A percentile compares a stretch with the other conserved stretches of the same genome.
These are phyloP conservation scores for Colletotrichum sp. DNA, from an alignment of 2,329 filamentous ascomycete species.

Conservation along the genomic window DNA sequence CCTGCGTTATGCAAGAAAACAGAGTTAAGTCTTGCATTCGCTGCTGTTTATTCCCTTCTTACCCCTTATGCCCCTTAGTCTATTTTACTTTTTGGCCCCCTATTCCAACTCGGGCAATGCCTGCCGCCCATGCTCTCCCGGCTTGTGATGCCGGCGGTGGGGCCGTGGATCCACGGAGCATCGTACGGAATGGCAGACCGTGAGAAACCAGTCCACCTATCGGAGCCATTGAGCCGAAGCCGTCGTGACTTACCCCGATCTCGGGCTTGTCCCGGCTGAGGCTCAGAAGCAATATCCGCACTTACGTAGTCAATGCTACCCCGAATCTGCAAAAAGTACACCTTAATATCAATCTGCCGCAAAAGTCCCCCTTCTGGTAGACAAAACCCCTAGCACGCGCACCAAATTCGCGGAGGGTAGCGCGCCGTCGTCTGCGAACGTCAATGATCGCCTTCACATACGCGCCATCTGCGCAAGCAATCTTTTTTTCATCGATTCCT, in stretches of 20 bases:
- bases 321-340: background rate
- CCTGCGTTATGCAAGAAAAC: background rate
- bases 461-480: background rate
- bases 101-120: background rate
- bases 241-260: background rate
- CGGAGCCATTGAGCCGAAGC: background rate
- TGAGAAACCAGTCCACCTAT: background rate
- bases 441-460: background rate
- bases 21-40: background rate
- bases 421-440: background rate
- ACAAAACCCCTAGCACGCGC: background rate
- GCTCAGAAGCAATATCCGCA: background rate
- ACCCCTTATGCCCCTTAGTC: background rate
- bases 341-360: background rate
- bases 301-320: background rate
- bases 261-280: background rate
- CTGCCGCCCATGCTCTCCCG: background rate
- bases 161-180: background rate
- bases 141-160: background rate
- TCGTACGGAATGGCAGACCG: background rate
- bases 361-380: background rate
- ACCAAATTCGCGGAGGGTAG: background rate
- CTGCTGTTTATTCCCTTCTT: background rate
- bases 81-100: background rate
- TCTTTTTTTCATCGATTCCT: background rate